Base-by-base conservation (phyloP, 202 grass and related monocot genomes). In the Panicum virgatum region DNA sequence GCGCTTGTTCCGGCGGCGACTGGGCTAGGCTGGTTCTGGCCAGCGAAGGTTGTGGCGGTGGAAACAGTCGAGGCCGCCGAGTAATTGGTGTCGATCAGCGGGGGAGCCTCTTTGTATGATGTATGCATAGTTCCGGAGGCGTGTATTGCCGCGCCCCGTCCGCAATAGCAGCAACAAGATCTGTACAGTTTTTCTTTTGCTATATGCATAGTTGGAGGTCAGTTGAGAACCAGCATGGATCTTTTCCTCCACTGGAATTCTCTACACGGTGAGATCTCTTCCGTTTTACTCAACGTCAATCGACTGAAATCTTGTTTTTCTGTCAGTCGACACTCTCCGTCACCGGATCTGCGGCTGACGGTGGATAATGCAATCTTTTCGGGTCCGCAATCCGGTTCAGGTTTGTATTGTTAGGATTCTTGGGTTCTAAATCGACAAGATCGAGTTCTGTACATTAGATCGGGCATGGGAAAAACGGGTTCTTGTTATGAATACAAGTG, bases 21-120 rank as follows among this genome's bases (percentile, higher is more conserved):
- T 23, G 80, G 86, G 27, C 80, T 88, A 0, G 67, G 74, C 5
- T 88, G 86, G 86, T 88, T 83, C 18, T 75, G 74, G 39, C 50
- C 80, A 6, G 80, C 60, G 10, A 88, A 79, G 75, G 86, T 88
- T 39, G 86, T 72, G 8, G 80, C 86, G 0, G 80, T 88, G 2
- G 73, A 60, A 57, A 43, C 80, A 1, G 13, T 82, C 5, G 73
- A 88, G 58, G 30, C 14, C 7, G 80, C 47, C 20, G 73, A 57
- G 20, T 66, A 54, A 75, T 51, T 39, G 18, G 36, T 20, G 50
- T 19, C 29, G 20, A 62, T 23, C 62, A 1, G 13, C 27, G 13
- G 12, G n/a, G 5, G 3, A 18, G 36, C 23, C 23, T 16, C 10
- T 8, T 16, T 12, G 30, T 53, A 42, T 50, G 9, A 57, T 69